phyloP scores from a whole-genome alignment of 768 basidiomycete genomes.

The Rhodotorula paludigena region DNA sequence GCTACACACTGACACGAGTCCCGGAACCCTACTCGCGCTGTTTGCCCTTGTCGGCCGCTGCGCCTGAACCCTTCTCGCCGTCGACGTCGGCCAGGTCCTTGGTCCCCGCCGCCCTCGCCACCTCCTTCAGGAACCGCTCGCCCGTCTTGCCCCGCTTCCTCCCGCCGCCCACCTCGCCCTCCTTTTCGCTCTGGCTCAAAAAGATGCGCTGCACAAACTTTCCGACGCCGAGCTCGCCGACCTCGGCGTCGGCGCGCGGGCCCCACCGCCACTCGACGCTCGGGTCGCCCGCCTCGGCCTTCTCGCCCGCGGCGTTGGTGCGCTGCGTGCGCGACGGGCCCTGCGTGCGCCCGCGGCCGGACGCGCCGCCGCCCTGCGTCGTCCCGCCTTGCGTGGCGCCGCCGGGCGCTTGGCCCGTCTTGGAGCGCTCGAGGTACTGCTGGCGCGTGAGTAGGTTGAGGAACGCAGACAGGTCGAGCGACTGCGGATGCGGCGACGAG shows the following conservation, averaged over 20 bases:
- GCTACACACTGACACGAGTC: too few relatives aligned
- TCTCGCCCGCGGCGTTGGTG: slow-evolving; percentile 13
- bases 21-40: too few relatives aligned
- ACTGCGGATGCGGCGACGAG: slow-evolving; percentile 51
- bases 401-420: slow-evolving; percentile 52
- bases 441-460: slow-evolving; percentile 63
- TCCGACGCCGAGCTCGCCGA: slow-evolving; percentile 71
- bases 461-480: slow-evolving; percentile 59
- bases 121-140: slow-evolving; percentile 26
- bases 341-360: neutral
- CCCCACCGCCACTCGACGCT: slow-evolving; percentile 83
- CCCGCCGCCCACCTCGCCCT: neutral
- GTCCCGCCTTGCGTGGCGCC: slow-evolving; percentile 52
- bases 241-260: slow-evolving; percentile 67
- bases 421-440: slow-evolving; percentile 64
- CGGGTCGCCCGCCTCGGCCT: slow-evolving; percentile 49
- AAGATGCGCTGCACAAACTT: slow-evolving; percentile 76
- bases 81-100: neutral
- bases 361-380: neutral
- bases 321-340: slow-evolving; percentile 14
- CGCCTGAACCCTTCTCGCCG: neutral
- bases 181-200: slow-evolving; percentile 44
- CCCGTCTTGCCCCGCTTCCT: slow-evolving; percentile 17
- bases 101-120: slow-evolving; percentile 1
- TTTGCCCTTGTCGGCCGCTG: neutral